Evolutionary conservation across 2,329 filamentous ascomycete species (phyloP), one percentile per base, ranked within the genome.

Genomic region (Myrmaecium sp.): DNA sequence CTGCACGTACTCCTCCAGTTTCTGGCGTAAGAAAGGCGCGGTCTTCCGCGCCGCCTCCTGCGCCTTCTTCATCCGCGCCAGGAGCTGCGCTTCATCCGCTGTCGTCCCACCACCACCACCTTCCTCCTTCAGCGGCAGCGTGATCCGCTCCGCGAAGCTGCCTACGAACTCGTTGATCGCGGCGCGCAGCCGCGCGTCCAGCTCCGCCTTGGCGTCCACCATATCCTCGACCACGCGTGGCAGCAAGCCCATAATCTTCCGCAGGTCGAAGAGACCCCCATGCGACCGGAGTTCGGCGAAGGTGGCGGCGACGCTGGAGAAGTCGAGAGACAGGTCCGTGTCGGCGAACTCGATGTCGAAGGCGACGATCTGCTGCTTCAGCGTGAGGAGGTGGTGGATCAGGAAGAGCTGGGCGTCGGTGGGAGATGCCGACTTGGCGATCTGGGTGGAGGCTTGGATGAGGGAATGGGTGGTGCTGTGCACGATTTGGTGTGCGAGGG

Each of bases 341-440:
- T 67, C 65, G 12, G 74, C 66, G 40, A 66, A 76, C 44, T 76
- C 84, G 37, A 98, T 94, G 54, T 98, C 89, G 34, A 98, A 83
- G 6, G 84, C 84, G 14, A 98, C 74, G 27, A 98, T 78, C 47
- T 94, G 81, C 46, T 94, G 91, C 52, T 95, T 95, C 27, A 98
- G 68, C 26, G 94, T 75, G 26, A 98, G 74, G 2, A 98, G 66
- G 47, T 98, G 93, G 40, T 86, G 89, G 41, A 98, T 75, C 43
- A 94, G 74, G 53, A 98, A 98, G 4, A 98, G 65, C 38, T 93
- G 79, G 0, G 78, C 69, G 46, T 95, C 83, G 5, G 74, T 64
- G 2, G 68, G 64, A 46, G 58, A 57, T n/a, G 65, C 60, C 30
- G 69, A 70, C 18, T 65, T 65, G 30, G 71, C 66, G 38, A 92